Evolutionary conservation across 371 early-diverging fungal genomes (phyloP).

Genomic region (Saksenaea vasiformis): DNA sequence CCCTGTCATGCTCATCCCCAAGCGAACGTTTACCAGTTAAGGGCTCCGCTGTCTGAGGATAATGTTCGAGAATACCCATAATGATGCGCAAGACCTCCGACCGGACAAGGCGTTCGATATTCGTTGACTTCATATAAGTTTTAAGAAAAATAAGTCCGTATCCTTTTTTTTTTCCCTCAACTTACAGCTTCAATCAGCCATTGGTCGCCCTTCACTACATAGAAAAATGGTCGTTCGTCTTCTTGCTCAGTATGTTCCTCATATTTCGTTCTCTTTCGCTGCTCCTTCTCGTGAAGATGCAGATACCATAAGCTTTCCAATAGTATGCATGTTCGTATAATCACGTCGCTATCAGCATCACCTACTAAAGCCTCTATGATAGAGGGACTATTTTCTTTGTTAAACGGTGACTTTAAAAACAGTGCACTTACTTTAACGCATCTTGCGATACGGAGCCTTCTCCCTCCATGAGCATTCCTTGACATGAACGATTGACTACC

Average conservation of each 20-base stretch:
- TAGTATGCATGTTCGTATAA: conserved; percentile 51
- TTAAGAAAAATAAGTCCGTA: neutral
- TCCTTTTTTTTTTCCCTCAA: neutral
- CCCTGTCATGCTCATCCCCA: conserved; percentile 10
- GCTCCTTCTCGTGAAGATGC: conserved; percentile 32
- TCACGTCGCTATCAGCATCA: conserved; percentile 61
- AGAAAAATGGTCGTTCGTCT: conserved; percentile 33
- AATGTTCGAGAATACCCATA: conserved; percentile 10
- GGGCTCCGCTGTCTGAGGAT: neutral
- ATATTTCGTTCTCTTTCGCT: conserved; percentile 30
- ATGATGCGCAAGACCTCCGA: conserved; percentile 32
- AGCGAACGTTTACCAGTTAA: neutral
- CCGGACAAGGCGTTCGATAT: conserved; percentile 38
- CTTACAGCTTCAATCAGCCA: conserved; percentile 54
- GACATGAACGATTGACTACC: conserved; percentile 47
- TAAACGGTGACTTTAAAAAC: neutral
- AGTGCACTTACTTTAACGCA: conserved; percentile 30
- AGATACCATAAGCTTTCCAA: conserved; percentile 53
- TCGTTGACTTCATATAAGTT: conserved; percentile 14
- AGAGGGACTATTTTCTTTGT: conserved; percentile 27
- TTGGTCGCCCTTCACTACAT: conserved; percentile 45
- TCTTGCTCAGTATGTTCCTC: neutral
- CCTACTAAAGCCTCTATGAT: conserved; percentile 48
- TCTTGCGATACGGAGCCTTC: conserved; percentile 12
- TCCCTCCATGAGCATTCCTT: conserved; percentile 32